Evolutionary conservation across 352 stramenopile genomes (phyloP), one percentile per base, ranked within the genome.

Genomic region (Phytophthora citrophthora): DNA sequence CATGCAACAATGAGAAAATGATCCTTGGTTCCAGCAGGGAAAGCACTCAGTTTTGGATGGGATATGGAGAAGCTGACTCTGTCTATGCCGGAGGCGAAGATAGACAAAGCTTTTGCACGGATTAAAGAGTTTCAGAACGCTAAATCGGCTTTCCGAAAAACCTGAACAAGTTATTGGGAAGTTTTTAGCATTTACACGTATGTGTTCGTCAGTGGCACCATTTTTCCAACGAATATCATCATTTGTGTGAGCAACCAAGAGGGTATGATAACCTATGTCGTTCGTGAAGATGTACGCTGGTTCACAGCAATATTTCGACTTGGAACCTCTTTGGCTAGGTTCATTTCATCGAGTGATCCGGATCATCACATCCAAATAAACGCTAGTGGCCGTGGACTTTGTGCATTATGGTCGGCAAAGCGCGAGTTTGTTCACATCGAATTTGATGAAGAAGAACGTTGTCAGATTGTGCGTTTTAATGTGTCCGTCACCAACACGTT

Each of bases 371-470:
- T 34, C 32, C 11, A 27, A 6, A 29, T 48, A 23, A 23, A 48
- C 23, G 16, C 16, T 8, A 48, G 41, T 31, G 41, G 32, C 32
- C 6, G 16, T 9, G 41, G 41, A 16, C 18, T 48, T 5, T 48
- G 41, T 31, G 41, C 41, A 16, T 8, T 31, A 13, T 48, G 16
- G 16, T 20, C 44, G 20, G 24, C 44, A 2, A 6, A n/a, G 11
- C 41, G 24, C 31, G 43, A 53, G 27, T 61, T 29, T 44, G 8
- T 61, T 8, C 41, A 61, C 16, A 16, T 61, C n/a, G 4, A 53
- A 13, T 61, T 61, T 16, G 26, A 52, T 34, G 41, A 20, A 5
- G 23, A 47, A 27, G 54, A 61, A 11, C 43, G 23, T 0, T 12
- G 24, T 1, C 13, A 39, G 20, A 52, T 61, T 52, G 53, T 13